A percentile compares a stretch with the other conserved stretches of the same genome.
Evolutionary conservation across 148 eudicot genomes (phyloP).

Genomic region (Oxyria digyna): DNA sequence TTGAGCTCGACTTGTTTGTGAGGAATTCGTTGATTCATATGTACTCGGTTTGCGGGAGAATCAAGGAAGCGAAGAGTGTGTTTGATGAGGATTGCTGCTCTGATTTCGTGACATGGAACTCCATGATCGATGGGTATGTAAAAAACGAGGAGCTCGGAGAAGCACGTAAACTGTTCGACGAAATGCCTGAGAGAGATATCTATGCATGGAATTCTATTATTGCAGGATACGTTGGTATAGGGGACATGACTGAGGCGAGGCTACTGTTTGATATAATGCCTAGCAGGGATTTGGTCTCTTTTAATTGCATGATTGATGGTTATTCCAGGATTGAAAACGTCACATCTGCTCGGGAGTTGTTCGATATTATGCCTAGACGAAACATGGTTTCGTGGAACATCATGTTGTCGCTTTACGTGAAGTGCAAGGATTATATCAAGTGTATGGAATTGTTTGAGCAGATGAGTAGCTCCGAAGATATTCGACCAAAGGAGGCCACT

Average conservation of each 20-base stretch:
- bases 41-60: conserved; percentile 27
- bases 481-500: conserved; percentile 37
- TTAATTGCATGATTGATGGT: conserved; percentile 53
- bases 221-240: conserved; percentile 28
- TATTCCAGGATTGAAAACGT: conserved; percentile 37
- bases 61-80: conserved; percentile 32
- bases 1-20: conserved; percentile 9
- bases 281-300: conserved; percentile 36
- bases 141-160: conserved; percentile 28
- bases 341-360: conserved; percentile 33
- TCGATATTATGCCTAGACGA: conserved; percentile 31
- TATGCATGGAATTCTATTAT: conserved; percentile 45
- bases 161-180: conserved; percentile 30
- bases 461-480: conserved; percentile 24
- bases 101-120: conserved; percentile 49
- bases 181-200: conserved; percentile 36
- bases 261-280: conserved; percentile 35
- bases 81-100: conserved; percentile 28
- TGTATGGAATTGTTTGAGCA: conserved; percentile 36
- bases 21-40: conserved; percentile 12
- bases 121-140: conserved; percentile 49
- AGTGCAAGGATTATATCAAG: conserved; percentile 27
- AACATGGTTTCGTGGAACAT: conserved; percentile 47
- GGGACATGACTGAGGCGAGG: conserved; percentile 23
- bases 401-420: conserved; percentile 37